Conservation (phyloP, 2,329 filamentous ascomycete genomes). For the Ceratocystis albifundus region DNA sequence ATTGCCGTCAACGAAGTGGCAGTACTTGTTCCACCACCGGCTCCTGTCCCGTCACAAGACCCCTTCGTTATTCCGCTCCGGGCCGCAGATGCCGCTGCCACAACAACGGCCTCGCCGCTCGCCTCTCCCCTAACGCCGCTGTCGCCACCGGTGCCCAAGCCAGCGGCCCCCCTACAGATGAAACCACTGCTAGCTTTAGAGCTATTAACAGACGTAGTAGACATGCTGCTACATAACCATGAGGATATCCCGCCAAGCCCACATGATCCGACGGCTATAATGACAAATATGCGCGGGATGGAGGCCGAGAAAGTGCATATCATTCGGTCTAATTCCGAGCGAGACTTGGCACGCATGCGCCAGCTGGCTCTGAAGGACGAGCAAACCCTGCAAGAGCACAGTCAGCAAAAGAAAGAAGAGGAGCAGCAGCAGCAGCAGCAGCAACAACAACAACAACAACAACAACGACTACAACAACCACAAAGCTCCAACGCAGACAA, state of each 20-base stretch:
- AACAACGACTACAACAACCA: slow-evolving; percentile 10
- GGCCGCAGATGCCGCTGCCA: slow-evolving; percentile 11
- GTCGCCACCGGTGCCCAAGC: slow-evolving; percentile 27
- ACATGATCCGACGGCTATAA: slow-evolving; percentile 49
- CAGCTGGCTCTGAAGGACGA: slow-evolving; percentile 32
- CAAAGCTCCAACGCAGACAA: neutral
- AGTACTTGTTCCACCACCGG: slow-evolving; percentile 32
- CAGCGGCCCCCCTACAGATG: slow-evolving; percentile 37
- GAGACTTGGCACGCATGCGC: slow-evolving; percentile 38
- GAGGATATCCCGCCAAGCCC: slow-evolving; percentile 75
- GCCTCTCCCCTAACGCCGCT: slow-evolving; percentile 25
- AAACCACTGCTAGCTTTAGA: slow-evolving; percentile 65
- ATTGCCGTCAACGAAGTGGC: slow-evolving; percentile 5
- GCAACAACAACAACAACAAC: neutral
- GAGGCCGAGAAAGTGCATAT: slow-evolving; percentile 52
- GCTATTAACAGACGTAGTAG: slow-evolving; percentile 60
- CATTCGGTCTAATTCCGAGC: slow-evolving; percentile 46
- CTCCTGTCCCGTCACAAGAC: slow-evolving; percentile 36
- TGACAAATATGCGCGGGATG: slow-evolving; percentile 53
- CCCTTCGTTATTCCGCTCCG: slow-evolving; percentile 27
- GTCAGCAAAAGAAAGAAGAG: slow-evolving; percentile 17
- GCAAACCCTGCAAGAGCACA: slow-evolving; percentile 23
- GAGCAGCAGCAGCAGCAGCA: slow-evolving; percentile 11
- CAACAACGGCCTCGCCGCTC: slow-evolving; percentile 19
- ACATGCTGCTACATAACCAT: slow-evolving; percentile 58